Conservation (phyloP, 768 basidiomycete genomes). For the Leccinum fibrillosum region DNA sequence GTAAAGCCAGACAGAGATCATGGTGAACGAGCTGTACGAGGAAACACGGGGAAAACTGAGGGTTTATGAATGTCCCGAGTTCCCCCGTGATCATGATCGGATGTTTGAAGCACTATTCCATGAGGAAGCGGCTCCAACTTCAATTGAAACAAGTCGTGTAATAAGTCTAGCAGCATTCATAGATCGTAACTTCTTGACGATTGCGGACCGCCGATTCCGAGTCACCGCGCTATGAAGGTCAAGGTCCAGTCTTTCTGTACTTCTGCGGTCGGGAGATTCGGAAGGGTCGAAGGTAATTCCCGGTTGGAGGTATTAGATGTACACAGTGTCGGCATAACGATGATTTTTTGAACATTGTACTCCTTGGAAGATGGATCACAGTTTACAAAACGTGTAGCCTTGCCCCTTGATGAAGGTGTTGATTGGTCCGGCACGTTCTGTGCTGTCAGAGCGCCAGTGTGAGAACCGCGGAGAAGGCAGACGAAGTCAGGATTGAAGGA, state of each 20-base stretch:
- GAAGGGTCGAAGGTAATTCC: neutral
- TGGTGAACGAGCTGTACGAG: neutral
- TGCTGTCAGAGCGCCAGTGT: constrained; percentile 34
- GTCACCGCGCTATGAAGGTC: no score
- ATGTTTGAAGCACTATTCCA: neutral
- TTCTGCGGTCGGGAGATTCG: neutral
- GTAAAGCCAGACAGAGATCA: constrained; percentile 4
- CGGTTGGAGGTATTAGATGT: neutral
- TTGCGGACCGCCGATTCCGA: neutral
- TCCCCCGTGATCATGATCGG: constrained; percentile 10
- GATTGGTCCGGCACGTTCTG: constrained; percentile 72
- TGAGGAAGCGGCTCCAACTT: neutral
- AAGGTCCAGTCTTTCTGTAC: neutral
- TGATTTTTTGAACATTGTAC: neutral
- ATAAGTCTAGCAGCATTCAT: no score
- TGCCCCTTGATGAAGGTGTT: constrained; percentile 81
- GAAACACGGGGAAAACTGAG: neutral
- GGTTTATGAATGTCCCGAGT: constrained; percentile 3
- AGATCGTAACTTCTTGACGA: neutral
- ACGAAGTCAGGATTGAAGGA: constrained; percentile 93
- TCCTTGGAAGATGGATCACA: neutral
- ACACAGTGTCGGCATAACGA: neutral
- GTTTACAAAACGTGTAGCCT: constrained; percentile 44
- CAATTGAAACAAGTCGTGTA: no score
- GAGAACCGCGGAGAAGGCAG: constrained; percentile 72